These are phyloP conservation scores for Ogataea saltuana DNA, from an alignment of 805 yeast species.

Conservation along the genomic window DNA sequence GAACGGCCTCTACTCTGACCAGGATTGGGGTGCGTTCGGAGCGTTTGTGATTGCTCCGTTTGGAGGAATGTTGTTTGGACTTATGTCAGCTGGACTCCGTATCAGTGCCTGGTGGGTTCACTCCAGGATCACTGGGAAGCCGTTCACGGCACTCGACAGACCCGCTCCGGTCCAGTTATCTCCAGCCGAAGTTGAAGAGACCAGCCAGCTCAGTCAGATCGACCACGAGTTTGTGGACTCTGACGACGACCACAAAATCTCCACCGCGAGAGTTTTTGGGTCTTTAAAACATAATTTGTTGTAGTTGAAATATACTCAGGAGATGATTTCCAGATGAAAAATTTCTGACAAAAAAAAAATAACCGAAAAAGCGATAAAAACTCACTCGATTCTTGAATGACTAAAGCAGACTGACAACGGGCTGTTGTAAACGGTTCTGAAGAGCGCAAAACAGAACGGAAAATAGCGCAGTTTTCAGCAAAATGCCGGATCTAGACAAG, in stretches of 20 bases:
- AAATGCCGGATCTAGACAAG: constrained; percentile 41
- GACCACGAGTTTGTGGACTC: constrained; percentile 17
- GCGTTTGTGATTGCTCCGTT: constrained; percentile 91
- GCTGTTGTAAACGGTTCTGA: too few species aligned
- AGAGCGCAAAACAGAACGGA: too few species aligned
- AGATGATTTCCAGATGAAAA: too few species aligned
- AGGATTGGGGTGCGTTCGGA: constrained; percentile 94
- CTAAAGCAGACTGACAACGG: too few species aligned
- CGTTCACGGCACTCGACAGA: constrained; percentile 48
- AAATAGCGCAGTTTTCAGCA: too few species aligned
- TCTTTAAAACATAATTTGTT: constrained; percentile 14
- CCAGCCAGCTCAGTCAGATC: constrained; percentile 8
- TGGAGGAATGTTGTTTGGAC: constrained; percentile 67
- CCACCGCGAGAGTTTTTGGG: constrained; percentile 9
- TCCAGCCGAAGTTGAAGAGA: constrained; percentile 17
- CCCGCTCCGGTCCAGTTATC: constrained; percentile 27
- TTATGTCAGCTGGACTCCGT: constrained; percentile 52
- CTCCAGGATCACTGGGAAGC: constrained; percentile 38
- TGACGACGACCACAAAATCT: constrained; percentile 12
- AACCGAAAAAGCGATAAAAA: background rate
- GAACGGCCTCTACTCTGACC: constrained; percentile 74
- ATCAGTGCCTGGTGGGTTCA: constrained; percentile 35
- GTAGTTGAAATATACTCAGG: too few species aligned
- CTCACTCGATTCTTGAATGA: background rate
- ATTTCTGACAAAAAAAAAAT: constrained; percentile 2